Evolutionary conservation across 768 basidiomycete genomes (phyloP).

Genomic region (Piloderma croceum): DNA sequence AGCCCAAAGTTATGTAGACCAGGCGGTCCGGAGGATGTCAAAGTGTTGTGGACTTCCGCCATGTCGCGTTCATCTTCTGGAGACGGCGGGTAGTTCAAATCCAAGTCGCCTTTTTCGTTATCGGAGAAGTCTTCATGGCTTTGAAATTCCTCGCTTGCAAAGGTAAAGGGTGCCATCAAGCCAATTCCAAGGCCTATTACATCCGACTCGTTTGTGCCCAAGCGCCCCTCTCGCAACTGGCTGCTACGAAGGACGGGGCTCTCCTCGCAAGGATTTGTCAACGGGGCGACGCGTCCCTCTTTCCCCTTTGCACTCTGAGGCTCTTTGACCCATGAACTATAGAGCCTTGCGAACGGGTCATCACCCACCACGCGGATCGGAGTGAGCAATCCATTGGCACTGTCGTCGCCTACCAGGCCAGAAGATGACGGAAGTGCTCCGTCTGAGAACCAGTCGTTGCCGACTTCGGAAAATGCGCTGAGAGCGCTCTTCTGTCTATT

Average conservation of each 20-base stretch:
- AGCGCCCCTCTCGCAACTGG: constrained; percentile 28
- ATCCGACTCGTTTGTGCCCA: no score
- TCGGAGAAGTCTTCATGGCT: no score
- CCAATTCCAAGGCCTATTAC: constrained; percentile 35
- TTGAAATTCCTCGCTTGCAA: no score
- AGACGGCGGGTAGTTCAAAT: no score
- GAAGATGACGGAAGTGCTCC: constrained; percentile 21
- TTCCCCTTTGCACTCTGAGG: constrained; percentile 7
- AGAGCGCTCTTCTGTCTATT: background rate
- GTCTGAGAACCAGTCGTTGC: constrained; percentile 26
- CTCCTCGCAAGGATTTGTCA: constrained; percentile 27
- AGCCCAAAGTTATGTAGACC: no score
- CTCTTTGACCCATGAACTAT: constrained; percentile 32
- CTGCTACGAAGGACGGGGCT: constrained; percentile 50
- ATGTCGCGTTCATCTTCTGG: no score
- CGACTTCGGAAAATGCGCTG: constrained; percentile 17
- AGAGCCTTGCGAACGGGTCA: constrained; percentile 47
- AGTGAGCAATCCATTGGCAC: constrained; percentile 14
- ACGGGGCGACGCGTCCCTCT: constrained; percentile 18
- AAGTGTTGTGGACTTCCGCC: no score
- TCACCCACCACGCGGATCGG: constrained; percentile 25
- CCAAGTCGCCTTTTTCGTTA: no score
- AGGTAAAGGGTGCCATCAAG: constrained; percentile 50
- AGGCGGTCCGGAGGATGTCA: no score
- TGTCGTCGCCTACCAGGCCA: constrained; percentile 10